Evolutionary conservation across 352 stramenopile species (phyloP).

Genomic region (Pythium phragmiticola): DNA sequence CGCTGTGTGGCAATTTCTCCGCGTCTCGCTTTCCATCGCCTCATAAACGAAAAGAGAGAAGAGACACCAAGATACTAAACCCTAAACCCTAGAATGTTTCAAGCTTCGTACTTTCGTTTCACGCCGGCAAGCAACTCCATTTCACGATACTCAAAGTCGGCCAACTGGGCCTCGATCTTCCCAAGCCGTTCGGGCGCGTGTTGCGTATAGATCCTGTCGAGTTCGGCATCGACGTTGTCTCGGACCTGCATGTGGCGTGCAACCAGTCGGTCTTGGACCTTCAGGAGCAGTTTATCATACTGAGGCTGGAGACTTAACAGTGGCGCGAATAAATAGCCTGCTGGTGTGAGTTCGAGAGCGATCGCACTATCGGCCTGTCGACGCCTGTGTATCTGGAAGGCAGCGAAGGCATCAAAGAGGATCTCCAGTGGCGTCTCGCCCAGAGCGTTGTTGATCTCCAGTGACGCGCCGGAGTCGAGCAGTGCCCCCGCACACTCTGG

Average conservation of each 20-base stretch:
- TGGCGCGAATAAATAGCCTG: not conserved
- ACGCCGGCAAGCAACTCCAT: conserved; percentile 36
- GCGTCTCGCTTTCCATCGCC: not conserved
- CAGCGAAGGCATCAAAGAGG: conserved; percentile 34
- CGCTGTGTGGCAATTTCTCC: conserved; percentile 11
- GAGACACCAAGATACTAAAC: not conserved
- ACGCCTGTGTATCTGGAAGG: conserved; percentile 28
- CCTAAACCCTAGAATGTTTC: not conserved
- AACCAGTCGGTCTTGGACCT: conserved; percentile 28
- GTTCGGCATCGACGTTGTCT: conserved; percentile 22
- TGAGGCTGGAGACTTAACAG: conserved; percentile 21
- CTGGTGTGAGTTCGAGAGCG: not conserved
- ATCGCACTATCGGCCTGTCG: not conserved
- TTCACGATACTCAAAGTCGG: conserved; percentile 53
- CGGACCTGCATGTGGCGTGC: conserved; percentile 34
- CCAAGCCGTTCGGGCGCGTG: conserved; percentile 49
- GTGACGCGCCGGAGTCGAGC: conserved; percentile 32
- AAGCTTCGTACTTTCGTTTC: conserved; percentile 48
- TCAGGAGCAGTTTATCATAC: conserved; percentile 39
- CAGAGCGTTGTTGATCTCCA: conserved; percentile 30
- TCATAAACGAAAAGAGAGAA: not conserved
- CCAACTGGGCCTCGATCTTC: conserved; percentile 52
- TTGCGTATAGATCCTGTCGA: conserved; percentile 43
- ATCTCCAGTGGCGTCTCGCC: conserved; percentile 38
- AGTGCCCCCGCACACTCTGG: conserved; percentile 34